Conservation (phyloP, 139 green algal genomes). For the Picochlorum costavermella region DNA sequence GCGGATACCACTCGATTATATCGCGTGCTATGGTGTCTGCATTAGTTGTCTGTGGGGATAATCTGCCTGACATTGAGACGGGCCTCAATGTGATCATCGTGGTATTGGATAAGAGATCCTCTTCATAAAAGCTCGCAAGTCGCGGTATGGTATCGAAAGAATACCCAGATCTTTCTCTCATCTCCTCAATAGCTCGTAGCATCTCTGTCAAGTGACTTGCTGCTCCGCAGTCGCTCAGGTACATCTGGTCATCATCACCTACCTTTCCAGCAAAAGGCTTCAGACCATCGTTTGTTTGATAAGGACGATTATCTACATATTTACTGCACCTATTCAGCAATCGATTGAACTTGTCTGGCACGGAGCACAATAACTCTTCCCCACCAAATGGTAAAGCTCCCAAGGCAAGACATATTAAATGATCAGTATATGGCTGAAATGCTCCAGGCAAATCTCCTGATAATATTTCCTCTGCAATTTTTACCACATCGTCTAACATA, state of each 20-base stretch:
- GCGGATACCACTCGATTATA: slow-evolving; percentile 44
- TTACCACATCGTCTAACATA: slow-evolving; percentile 36
- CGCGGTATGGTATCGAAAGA: slow-evolving; percentile 32
- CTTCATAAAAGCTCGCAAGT: slow-evolving; percentile 25
- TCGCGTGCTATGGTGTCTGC: slow-evolving; percentile 13
- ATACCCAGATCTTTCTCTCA: slow-evolving; percentile 28
- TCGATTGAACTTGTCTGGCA: slow-evolving; percentile 20
- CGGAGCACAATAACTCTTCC: slow-evolving; percentile 41
- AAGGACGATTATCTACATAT: slow-evolving; percentile 51
- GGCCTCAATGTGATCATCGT: slow-evolving; percentile 21
- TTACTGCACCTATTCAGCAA: slow-evolving; percentile 21
- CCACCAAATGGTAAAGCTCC: slow-evolving; percentile 61
- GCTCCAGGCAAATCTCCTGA: slow-evolving; percentile 23
- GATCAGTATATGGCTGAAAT: slow-evolving; percentile 72
- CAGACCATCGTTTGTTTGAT: slow-evolving; percentile 24
- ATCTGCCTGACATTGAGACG: background rate
- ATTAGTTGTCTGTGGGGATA: background rate
- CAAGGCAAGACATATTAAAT: slow-evolving; percentile 51
- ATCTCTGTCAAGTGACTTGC: slow-evolving; percentile 58
- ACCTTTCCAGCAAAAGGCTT: slow-evolving; percentile 36
- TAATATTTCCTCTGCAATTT: background rate
- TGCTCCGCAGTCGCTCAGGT: slow-evolving; percentile 55
- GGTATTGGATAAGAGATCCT: slow-evolving; percentile 16
- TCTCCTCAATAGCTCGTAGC: slow-evolving; percentile 37
- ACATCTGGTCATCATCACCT: slow-evolving; percentile 24